These are phyloP conservation scores for Xylaria venustula DNA, from an alignment of 495 filamentous ascomycete species.

Conservation along the genomic window DNA sequence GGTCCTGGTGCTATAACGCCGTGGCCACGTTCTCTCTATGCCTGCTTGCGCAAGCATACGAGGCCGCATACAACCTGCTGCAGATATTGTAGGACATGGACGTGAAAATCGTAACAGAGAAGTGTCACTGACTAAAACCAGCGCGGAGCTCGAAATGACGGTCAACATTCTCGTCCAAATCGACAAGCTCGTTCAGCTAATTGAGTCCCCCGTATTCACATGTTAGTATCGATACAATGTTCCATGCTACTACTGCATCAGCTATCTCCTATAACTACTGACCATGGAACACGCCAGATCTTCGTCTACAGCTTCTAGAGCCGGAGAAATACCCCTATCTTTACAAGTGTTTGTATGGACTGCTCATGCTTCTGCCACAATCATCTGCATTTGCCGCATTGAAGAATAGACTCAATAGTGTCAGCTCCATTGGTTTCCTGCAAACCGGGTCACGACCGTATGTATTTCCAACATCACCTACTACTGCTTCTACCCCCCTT, in stretches of 20 bases:
- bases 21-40: slow-evolving; percentile 97
- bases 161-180: slow-evolving; percentile 99
- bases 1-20: slow-evolving; percentile 98
- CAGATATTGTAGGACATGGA: slow-evolving; percentile 78
- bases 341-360: slow-evolving; percentile 97
- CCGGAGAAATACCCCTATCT: slow-evolving; percentile 94
- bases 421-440: slow-evolving; percentile 93
- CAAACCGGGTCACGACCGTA: slow-evolving; percentile 82
- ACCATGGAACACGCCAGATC: slow-evolving; percentile 53
- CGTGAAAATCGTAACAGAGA: background rate
- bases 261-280: slow-evolving; percentile 16
- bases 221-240: slow-evolving; percentile 52
- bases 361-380: slow-evolving; percentile 97
- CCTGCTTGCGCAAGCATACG: slow-evolving; percentile 94
- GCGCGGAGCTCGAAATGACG: slow-evolving; percentile 97
- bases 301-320: slow-evolving; percentile 95
- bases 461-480: slow-evolving; percentile 35
- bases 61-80: slow-evolving; percentile 94
- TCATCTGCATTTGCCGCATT: slow-evolving; percentile 94
- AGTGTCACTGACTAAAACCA: slow-evolving; percentile 38
- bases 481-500: background rate
- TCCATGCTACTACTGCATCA: background rate
- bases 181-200: slow-evolving; percentile 95
- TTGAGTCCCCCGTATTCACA: slow-evolving; percentile 97
- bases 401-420: slow-evolving; percentile 95